Percentiles rank a stretch among this genome's conserved stretches.
Evolutionary conservation across 129 eudicot species (phyloP).

Genomic region (carrot (Daucus carota)): DNA sequence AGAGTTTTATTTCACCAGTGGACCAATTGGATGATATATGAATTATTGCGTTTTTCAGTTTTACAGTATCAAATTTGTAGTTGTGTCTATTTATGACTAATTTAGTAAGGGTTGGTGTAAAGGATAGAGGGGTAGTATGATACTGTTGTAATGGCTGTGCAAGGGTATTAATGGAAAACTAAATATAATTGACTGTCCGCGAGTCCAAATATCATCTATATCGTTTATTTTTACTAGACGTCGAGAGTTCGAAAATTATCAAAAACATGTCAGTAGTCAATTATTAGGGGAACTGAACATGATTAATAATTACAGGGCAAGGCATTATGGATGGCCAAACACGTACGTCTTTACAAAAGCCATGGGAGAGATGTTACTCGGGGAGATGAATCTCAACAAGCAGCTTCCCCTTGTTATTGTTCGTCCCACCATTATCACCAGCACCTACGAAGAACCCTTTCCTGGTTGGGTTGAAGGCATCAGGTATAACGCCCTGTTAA

Average conservation of each 20-base stretch:
- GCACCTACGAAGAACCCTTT: slow-evolving; percentile 76
- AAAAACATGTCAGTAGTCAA: no score
- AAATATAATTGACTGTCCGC: not conserved
- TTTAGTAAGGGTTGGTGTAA: not conserved
- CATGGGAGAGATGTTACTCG: slow-evolving; percentile 76
- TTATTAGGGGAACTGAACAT: no score
- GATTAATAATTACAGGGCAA: slow-evolving; percentile 53
- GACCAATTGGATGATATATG: no score
- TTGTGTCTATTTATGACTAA: not conserved
- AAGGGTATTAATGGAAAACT: not conserved
- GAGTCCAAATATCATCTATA: no score
- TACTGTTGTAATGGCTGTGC: no score
- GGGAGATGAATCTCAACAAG: slow-evolving; percentile 28
- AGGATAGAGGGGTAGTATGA: no score
- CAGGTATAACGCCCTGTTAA: no score
- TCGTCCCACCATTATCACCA: slow-evolving; percentile 77
- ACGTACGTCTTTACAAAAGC: slow-evolving; percentile 89
- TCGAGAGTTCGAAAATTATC: no score
- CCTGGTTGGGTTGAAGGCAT: slow-evolving; percentile 97
- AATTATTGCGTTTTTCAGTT: no score
- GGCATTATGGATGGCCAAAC: slow-evolving; percentile 87
- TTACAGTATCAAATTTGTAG: no score
- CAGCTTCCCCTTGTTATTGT: slow-evolving; percentile 45
- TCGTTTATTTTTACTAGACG: no score
- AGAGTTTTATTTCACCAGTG: no score